phyloP scores from a whole-genome alignment of 2,329 filamentous ascomycete species.

The Plenodomus lindquistii region DNA sequence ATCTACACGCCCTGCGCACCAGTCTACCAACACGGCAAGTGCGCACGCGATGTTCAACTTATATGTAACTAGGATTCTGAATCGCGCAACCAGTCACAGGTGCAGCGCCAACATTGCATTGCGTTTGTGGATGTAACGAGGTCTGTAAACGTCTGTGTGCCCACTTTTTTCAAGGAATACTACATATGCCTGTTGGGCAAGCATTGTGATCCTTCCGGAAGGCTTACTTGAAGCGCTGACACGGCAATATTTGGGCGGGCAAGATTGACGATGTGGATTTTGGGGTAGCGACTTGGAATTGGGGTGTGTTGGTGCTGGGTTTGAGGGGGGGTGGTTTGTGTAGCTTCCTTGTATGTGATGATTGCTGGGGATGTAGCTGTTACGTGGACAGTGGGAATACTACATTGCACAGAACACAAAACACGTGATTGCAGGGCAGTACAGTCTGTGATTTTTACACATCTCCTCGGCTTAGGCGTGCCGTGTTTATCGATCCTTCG shows the following conservation, averaged over 20 bases:
- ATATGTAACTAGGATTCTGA: background rate
- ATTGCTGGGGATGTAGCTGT: too few relatives aligned
- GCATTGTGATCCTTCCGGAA: background rate
- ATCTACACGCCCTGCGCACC: background rate
- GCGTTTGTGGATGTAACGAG: background rate
- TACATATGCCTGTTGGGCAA: background rate
- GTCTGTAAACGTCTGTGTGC: background rate
- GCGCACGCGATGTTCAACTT: slow-evolving; percentile 6
- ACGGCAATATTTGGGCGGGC: background rate
- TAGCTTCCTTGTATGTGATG: too few relatives aligned
- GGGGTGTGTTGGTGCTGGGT: too few relatives aligned
- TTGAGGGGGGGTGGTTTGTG: too few relatives aligned
- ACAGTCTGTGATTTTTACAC: too few relatives aligned
- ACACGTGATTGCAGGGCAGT: too few relatives aligned
- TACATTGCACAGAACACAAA: too few relatives aligned
- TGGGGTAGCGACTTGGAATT: background rate
- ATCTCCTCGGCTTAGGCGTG: background rate
- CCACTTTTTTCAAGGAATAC: background rate
- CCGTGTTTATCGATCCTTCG: background rate
- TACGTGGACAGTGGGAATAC: too few relatives aligned
- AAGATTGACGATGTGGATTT: background rate
- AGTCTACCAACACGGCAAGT: slow-evolving; percentile 4
- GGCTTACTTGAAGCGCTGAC: background rate
- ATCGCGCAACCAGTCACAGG: background rate
- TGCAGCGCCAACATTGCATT: background rate